Base-by-base conservation (phyloP, 768 basidiomycete genomes). In the Dictyophora rubrovolvata region DNA sequence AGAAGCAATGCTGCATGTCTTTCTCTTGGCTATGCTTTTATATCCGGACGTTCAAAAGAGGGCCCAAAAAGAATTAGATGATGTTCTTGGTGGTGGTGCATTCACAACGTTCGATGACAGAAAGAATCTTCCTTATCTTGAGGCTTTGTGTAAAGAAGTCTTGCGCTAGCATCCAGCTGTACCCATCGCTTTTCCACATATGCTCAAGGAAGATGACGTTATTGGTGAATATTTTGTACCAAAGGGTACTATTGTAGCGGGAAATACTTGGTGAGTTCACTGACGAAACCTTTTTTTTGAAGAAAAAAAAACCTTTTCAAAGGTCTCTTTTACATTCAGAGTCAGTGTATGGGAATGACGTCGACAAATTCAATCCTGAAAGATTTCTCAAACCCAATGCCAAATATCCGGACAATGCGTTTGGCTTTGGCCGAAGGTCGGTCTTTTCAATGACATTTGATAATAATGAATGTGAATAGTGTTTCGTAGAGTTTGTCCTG, bases 221-320 rank as follows among this genome's bases (percentile, higher is more conserved):
- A 33, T 20, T 47, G 47, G 18, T n/a, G 35, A 20, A 37, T 48
- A 66, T 51, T 60, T 66, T 53, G 67, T 71, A 28, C 71, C 71
- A 5, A 67, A 66, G 18, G 71, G 71, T 42, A 64, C 66, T n/a
- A 60, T 65, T 12, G 61, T 68, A 9, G 42, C 67, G n/a, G 65
- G 65, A 16, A 65, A 65, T 14, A 22, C 58, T 22, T 65, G 62
- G 65, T 65, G 35, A 54, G 28, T 28, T 28, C 28, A 28, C 7
- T 28, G 28, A 7, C 7, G 28, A 28, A 28, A 7, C n/a, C n/a
- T 28, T 28, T 7, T 28, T 28, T 28, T 7, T 7, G 28, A 28
- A 28, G 7, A 28, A 3, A 28, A 28, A 28, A 28, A n/a, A n/a
- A n/a, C n/a, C n/a, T n/a, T n/a, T n/a, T 28, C 2, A 28, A 42